Evolutionary conservation across 2,329 filamentous ascomycete genomes (phyloP).

Genomic region (Colletotrichum simmondsii): DNA sequence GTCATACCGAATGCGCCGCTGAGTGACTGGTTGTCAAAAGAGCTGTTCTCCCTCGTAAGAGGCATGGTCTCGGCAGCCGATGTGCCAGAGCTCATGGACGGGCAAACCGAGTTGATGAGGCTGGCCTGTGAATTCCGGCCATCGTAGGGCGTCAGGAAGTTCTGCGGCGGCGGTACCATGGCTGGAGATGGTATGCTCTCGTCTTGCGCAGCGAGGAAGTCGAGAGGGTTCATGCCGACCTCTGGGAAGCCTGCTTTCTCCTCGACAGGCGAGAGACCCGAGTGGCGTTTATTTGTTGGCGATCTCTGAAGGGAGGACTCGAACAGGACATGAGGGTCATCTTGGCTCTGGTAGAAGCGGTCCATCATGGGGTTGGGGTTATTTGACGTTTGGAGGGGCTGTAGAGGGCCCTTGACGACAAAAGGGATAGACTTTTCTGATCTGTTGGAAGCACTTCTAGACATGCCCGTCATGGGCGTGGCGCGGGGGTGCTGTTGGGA

Average conservation of each 20-base stretch:
- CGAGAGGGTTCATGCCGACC: conserved; percentile 51
- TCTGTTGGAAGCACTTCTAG: conserved; percentile 53
- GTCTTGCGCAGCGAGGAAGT: conserved; percentile 48
- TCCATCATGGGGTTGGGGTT: conserved; percentile 40
- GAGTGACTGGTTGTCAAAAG: conserved; percentile 43
- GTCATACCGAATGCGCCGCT: conserved; percentile 48
- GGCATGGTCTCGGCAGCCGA: conserved; percentile 51
- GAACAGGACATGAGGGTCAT: conserved; percentile 42
- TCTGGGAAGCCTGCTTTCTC: conserved; percentile 43
- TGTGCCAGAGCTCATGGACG: conserved; percentile 55
- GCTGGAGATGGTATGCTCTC: conserved; percentile 41
- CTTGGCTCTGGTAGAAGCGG: conserved; percentile 44
- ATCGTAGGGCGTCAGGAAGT: conserved; percentile 38
- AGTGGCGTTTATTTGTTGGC: conserved; percentile 40
- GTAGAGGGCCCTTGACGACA: conserved; percentile 46
- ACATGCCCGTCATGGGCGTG: conserved; percentile 33
- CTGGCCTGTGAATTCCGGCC: conserved; percentile 35
- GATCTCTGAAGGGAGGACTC: conserved; percentile 39
- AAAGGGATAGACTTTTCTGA: conserved; percentile 54
- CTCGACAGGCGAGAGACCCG: conserved; percentile 47
- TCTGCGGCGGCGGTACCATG: conserved; percentile 35
- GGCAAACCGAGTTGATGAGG: conserved; percentile 49
- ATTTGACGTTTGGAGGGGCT: conserved; percentile 41
- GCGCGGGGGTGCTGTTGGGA: conserved; percentile 42
- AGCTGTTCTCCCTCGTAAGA: conserved; percentile 57